phyloP scores from a whole-genome alignment of 2,329 filamentous ascomycete genomes.

The Basipetospora chlamydospora region DNA sequence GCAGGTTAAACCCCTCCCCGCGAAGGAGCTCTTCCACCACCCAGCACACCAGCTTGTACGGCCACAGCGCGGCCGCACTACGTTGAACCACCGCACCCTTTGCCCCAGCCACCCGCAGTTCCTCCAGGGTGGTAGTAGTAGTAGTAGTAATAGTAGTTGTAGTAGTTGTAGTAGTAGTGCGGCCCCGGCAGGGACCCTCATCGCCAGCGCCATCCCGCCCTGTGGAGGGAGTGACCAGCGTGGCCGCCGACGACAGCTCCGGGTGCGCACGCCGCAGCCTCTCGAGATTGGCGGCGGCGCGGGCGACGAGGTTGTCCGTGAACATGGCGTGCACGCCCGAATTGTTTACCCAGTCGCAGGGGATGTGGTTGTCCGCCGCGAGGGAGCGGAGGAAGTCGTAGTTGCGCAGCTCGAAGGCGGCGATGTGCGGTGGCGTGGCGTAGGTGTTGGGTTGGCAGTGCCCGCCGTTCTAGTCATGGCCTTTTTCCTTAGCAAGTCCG shows the following conservation, averaged over 20 bases:
- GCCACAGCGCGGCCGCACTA: conserved; percentile 58
- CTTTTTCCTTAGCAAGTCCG: no score
- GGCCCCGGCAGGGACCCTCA: no score
- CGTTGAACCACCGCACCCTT: conserved; percentile 50
- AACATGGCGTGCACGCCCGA: conserved; percentile 52
- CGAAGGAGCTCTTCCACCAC: conserved; percentile 46
- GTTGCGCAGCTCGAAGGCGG: conserved; percentile 58
- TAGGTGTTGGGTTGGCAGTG: conserved; percentile 66
- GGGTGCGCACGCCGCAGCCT: conserved; percentile 36
- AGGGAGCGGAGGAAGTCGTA: conserved; percentile 45
- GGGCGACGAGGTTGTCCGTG: conserved; percentile 36
- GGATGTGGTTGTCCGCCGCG: conserved; percentile 39
- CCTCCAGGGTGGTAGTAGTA: conserved; percentile 24
- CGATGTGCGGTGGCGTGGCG: conserved; percentile 41
- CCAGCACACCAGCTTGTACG: conserved; percentile 69
- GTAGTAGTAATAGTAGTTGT: neutral
- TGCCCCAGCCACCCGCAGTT: conserved; percentile 40
- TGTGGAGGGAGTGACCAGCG: conserved; percentile 22
- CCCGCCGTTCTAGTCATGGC: conserved; percentile 42
- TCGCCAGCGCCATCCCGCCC: conserved; percentile 14
- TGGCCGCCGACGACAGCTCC: conserved; percentile 35
- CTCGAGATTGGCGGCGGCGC: conserved; percentile 34
- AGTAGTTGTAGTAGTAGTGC: no score
- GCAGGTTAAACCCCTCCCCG: conserved; percentile 47
- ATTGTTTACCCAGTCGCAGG: conserved; percentile 54